Evolutionary conservation across 352 stramenopile genomes (phyloP), one percentile per base, ranked within the genome.

Genomic region (Phytophthora pistaciae): DNA sequence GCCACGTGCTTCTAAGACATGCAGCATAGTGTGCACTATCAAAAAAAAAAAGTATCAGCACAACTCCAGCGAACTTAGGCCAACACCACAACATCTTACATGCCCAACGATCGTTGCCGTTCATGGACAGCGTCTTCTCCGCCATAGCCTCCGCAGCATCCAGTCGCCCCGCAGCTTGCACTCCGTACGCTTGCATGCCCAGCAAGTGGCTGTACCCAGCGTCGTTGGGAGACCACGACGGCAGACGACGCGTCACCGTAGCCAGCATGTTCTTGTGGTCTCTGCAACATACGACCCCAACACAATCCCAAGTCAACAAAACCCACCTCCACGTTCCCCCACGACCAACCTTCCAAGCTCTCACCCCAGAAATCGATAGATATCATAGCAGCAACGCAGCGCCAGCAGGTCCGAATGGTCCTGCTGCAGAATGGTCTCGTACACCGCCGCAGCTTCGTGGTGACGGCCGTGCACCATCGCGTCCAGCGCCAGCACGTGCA

Each of bases 101-200:
- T 11, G 90, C 90, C 86, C 85, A 94, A 2, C 85, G 85, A 62
- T 96, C 90, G 38, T 95, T 92, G 56, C 84, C 83, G 52, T 95
- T 93, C 87, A 95, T 90, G 8, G 88, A 93, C 16, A 95, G 59
- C n/a, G 90, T 77, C 56, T 93, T 92, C 67, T 96, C 86, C 5
- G 87, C 88, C 20, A 96, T 29, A 36, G 70, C 66, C 38, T 94
- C 83, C 0, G 90, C 87, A 10, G 83, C 87, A 64, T 93, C 90
- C 18, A 95, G 68, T 23, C 81, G 78, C 11, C 90, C 90, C 29
- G 74, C 73, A 50, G 79, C 77, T 48, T 93, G 84, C 44, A 96
- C 77, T n/a, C 84, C 90, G 46, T 92, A 96, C 38, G 90, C 90
- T 66, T 96, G 90, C 85, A 96, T 93, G 4, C 77, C 78, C 18